Conservation (phyloP, 2,329 filamentous ascomycete genomes). For the Tolypocladium amazonense region DNA sequence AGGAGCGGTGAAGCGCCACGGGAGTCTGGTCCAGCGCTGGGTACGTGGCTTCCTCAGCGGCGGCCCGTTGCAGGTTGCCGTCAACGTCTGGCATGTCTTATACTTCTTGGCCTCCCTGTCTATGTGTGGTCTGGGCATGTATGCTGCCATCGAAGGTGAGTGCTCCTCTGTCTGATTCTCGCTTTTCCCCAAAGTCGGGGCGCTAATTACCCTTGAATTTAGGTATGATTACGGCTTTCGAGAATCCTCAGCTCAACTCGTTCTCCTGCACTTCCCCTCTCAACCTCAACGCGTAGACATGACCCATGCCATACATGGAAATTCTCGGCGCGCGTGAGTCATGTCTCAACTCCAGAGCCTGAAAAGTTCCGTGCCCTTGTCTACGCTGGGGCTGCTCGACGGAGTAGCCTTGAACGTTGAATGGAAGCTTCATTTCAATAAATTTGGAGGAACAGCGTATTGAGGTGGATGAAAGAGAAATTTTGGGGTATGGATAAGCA, state of each 20-base stretch:
- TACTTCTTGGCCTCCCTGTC: slow-evolving; percentile 7
- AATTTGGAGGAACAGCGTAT: background rate
- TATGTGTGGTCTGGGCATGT: slow-evolving; percentile 6
- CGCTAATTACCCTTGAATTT: background rate
- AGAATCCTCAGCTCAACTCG: slow-evolving; percentile 8
- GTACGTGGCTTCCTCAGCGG: slow-evolving; percentile 4
- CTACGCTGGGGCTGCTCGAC: background rate
- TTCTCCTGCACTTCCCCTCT: slow-evolving; percentile 9
- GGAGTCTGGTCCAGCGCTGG: slow-evolving; percentile 1
- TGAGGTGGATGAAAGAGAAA: background rate
- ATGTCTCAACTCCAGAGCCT: background rate
- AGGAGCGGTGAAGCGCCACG: slow-evolving; percentile 2
- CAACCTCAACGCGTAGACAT: slow-evolving; percentile 2
- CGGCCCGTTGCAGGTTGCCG: slow-evolving; percentile 1
- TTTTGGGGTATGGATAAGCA: background rate
- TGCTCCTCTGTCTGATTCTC: too few relatives aligned
- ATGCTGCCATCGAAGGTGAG: slow-evolving; percentile 6
- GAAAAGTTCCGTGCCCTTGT: background rate
- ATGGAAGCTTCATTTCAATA: background rate
- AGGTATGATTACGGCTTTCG: slow-evolving; percentile 7
- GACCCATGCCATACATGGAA: background rate
- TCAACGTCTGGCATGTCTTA: slow-evolving; percentile 4
- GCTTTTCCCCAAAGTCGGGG: too few relatives aligned
- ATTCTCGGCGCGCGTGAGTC: background rate
- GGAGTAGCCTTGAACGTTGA: background rate